Conservation (phyloP, 2,329 filamentous ascomycete genomes). For the Paracorniculantispora psalliotae region DNA sequence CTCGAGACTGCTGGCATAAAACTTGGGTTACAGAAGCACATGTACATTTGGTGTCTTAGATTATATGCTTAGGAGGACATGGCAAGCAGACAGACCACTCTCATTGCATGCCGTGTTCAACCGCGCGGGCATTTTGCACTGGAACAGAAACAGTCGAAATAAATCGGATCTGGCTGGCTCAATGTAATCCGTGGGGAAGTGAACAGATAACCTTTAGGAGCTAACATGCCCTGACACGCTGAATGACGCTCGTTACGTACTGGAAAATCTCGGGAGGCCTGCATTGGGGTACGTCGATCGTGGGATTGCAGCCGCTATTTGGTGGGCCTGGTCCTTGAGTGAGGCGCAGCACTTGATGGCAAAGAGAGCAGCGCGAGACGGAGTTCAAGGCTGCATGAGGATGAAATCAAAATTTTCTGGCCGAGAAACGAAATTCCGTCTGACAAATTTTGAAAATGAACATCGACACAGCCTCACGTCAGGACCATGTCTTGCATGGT, state of each 20-base stretch:
- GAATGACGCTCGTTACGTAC: not conserved
- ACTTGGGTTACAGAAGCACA: too few relatives aligned
- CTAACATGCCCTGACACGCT: not conserved
- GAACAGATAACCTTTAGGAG: not conserved
- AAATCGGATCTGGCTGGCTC: too few relatives aligned
- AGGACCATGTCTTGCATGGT: not conserved
- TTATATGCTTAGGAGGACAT: too few relatives aligned
- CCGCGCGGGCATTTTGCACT: too few relatives aligned
- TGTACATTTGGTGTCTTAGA: too few relatives aligned
- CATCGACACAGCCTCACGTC: conserved; percentile 7
- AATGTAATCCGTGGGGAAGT: too few relatives aligned
- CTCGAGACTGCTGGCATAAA: too few relatives aligned
- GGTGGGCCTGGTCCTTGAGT: not conserved
- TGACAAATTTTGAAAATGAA: too few relatives aligned
- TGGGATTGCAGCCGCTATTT: not conserved
- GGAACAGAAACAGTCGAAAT: too few relatives aligned
- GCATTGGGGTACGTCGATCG: conserved; percentile 1
- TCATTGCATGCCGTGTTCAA: too few relatives aligned
- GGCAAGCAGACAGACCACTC: too few relatives aligned
- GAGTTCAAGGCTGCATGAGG: not conserved
- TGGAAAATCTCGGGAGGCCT: not conserved
- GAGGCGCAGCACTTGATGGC: not conserved
- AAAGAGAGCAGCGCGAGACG: not conserved
- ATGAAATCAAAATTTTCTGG: not conserved
- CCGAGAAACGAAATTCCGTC: too few relatives aligned